phyloP scores from a whole-genome alignment of 2,329 filamentous ascomycete genomes.

The Verticillium zaregamsianum region DNA sequence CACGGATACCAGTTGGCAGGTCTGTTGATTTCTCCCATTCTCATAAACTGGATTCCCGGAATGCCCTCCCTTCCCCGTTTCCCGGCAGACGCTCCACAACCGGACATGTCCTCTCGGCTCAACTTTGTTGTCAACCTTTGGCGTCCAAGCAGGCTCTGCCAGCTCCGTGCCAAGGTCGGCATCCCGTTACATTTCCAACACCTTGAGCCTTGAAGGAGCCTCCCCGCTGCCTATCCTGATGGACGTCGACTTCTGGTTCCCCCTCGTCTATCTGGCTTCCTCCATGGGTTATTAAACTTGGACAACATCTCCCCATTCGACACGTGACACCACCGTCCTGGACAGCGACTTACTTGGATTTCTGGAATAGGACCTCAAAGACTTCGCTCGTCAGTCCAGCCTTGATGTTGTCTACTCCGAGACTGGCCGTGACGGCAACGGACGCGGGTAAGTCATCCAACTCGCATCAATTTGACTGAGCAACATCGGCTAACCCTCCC shows the following conservation, averaged over 20 bases:
- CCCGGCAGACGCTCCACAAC: not conserved
- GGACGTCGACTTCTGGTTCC: slow-evolving; percentile 29
- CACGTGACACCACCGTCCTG: slow-evolving; percentile 31
- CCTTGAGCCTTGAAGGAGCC: slow-evolving; percentile 4
- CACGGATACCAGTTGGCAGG: slow-evolving; percentile 99
- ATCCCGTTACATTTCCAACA: not conserved
- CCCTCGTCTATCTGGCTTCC: slow-evolving; percentile 3
- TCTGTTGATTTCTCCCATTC: slow-evolving; percentile 71
- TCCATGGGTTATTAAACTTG: slow-evolving; percentile 13
- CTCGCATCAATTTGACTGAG: not conserved
- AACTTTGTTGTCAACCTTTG: not conserved
- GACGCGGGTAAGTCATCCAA: slow-evolving; percentile 69
- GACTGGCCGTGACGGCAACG: slow-evolving; percentile 85
- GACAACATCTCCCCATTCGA: slow-evolving; percentile 25
- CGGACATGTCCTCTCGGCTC: not conserved
- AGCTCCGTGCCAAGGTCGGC: not conserved
- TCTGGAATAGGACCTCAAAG: slow-evolving; percentile 96
- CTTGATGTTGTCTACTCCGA: slow-evolving; percentile 98
- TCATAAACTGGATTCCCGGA: slow-evolving; percentile 5
- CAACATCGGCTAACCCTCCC: not conserved
- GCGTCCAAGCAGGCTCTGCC: not conserved
- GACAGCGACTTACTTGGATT: slow-evolving; percentile 75
- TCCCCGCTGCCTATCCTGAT: slow-evolving; percentile 29
- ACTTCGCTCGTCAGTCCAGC: slow-evolving; percentile 95
- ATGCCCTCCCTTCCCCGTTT: not conserved